Base-by-base conservation (phyloP, 495 filamentous ascomycete genomes). In the Aspergillus steynii region DNA sequence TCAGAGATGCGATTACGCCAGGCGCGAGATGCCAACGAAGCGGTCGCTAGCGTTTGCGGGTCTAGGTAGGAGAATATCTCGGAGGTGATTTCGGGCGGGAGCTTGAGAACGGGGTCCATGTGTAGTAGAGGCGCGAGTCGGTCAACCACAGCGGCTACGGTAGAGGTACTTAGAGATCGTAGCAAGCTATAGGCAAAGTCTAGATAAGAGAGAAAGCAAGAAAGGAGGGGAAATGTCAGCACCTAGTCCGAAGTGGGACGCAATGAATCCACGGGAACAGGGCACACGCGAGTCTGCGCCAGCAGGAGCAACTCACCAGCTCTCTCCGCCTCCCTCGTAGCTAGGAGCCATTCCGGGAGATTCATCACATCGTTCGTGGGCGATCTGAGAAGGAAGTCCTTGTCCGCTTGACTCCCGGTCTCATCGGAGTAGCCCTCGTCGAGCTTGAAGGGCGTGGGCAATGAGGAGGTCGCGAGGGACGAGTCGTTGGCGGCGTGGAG, bases 31-130 rank as follows among this genome's bases (percentile, higher is more conserved):
- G 88, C 84, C 34, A 86, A 80, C 6, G 92, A 90, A 6, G 92
- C 89, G 58, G 84, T 86, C 57, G 97, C 77, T 47, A 99, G 81
- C 6, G 89, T 90, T 14, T 83, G 70, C 1, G 91, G 86, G 46
- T 91, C 87, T 32, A 99, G 85, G 68, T 91, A 96, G 32, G 88
- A 89, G 47, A 98, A 88, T 15, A 97, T 88, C 66, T 95, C 87
- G 56, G 92, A 87, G 53, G 90, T 93, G 59, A 98, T 85, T 70
- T 99, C 95, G 1, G 90, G 85, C 0, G 95, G 95, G 8, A 99
- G 85, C 66, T 90, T 86, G 59, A 85, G 75, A 32, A 96, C 84
- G 50, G 96, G 96, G 75, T 99, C 92, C 75, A 97, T 91, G 73
- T 97, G 92, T 28, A 96, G 87, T 5, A 91, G 84, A 7, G 88